These are phyloP conservation scores for Coffea eugenioides DNA, from an alignment of 257 asterid genomes.

Conservation along the genomic window DNA sequence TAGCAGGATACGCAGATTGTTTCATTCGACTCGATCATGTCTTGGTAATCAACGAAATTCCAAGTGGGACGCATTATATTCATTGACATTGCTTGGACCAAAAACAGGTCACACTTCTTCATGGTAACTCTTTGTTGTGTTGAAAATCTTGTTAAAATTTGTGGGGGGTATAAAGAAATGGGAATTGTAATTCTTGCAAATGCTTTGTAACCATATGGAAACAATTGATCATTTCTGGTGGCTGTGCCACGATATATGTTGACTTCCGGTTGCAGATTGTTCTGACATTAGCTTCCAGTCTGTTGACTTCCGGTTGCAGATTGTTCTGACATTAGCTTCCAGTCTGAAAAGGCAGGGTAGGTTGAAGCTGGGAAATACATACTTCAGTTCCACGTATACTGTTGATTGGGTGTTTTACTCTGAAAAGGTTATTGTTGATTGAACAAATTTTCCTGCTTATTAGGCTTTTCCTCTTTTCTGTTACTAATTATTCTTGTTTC, in stretches of 20 bases:
- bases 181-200: slow-evolving; percentile 31
- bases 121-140: slow-evolving; percentile 7
- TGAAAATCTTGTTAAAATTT: slow-evolving; percentile 20
- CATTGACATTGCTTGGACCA: slow-evolving; percentile 1
- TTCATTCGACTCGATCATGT: background rate
- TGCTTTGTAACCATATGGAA: slow-evolving; percentile 21
- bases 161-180: slow-evolving; percentile 38
- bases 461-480: background rate
- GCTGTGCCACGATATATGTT: slow-evolving; percentile 11
- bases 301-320: background rate
- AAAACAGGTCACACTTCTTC: background rate
- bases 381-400: background rate
- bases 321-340: background rate
- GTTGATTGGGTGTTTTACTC: background rate
- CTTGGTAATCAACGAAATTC: slow-evolving; percentile 2
- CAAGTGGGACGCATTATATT: slow-evolving; percentile 1
- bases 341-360: background rate
- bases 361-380: slow-evolving; percentile 1
- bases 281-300: background rate
- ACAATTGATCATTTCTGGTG: slow-evolving; percentile 21
- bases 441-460: background rate
- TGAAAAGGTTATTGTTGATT: background rate
- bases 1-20: slow-evolving; percentile 1
- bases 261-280: background rate
- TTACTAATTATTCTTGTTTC: background rate